Evolutionary conservation across 2,329 filamentous ascomycete species (phyloP), one percentile per base, ranked within the genome.

Genomic region (Pseudogymnoascus sp.): DNA sequence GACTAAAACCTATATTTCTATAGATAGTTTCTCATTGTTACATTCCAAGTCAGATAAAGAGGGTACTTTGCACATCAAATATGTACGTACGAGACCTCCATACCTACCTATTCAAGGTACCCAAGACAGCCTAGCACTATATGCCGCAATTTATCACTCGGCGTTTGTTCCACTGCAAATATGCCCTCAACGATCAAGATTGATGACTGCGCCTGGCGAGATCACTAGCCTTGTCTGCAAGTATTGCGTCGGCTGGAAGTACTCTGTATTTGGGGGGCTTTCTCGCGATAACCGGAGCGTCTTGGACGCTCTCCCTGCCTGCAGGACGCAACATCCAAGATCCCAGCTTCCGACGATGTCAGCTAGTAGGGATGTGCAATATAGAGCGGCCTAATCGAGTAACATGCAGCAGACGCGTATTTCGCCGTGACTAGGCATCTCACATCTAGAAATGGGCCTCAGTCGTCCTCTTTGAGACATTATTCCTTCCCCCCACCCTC

Each of bases 381-480:
- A 33, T 54, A n/a, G 26, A 17, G 29, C 47, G 47, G 47, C 47
- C 47, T 13, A 54, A 54, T 54, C 47, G 47, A 54, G 47, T 54
- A 54, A 54, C 47, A 54, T 54, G 47, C 47, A 54, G n/a, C 47
- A 54, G 8, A 54, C 47, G 29, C 47, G 47, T 54, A 54, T 54
- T 54, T 54, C 47, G 5, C 47, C 29, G 47, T 54, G 47, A 54
- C 47, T 29, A 54, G 44, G 47, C 47, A 54, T 54, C 47, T 54
- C 29, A 54, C 47, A 33, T 15, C 47, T 33, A 6, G 29, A 54
- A 33, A 54, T 54, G 47, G 47, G 47, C 47, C 47, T 54, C 47
- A 54, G 47, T 54, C 47, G 5, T 54, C 47, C 29, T 26, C 47
- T 54, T 54, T 54, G 47, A 54, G 47, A 54, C 47, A 54, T 54